Base-by-base conservation (phyloP, 1,139 yeast genomes). In the Citeromyces hawaiiensis region DNA sequence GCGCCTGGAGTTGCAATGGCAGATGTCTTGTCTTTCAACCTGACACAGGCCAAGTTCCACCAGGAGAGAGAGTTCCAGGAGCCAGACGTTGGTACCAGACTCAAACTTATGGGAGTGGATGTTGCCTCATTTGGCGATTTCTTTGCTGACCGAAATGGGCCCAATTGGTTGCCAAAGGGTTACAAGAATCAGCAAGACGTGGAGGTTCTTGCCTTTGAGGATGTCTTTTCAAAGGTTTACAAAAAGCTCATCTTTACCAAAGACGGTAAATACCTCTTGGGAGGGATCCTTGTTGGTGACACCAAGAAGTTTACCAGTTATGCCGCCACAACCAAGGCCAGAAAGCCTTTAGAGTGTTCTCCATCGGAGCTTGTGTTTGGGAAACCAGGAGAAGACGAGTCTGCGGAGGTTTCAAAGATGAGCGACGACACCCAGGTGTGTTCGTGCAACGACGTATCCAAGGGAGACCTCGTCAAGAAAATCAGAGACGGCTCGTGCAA, bases 41-140 rank as follows among this genome's bases (percentile, higher is more conserved):
- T 57, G 39, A 56, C 60, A 3, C 62, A 57, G 42, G 60, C 58
- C 3, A 51, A 54, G 38, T 47, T 49, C 14, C 62, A 57, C 42
- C 43, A 54, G 4, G 46, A 44, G 7, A 50, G 49, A 18, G 41
- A 44, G 39, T 57, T 57, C 41, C 38, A 49, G 2, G 56, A 55
- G 39, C 61, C 62, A 4, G 59, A 55, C 40, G 43, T 56, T 17
- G 59, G 60, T 17, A 57, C 62, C 4, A 49, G 61, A 16, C 47
- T 57, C 36, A 57, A 57, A 43, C 45, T 57, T 11, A 57, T 57
- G 60, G 61, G 61, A 10, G 61, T 57, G 21, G 59, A 57, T 36
- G 62, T 57, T 18, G 62, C 61, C 21, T 53, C 60, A 4, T 57
- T 57, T 47, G 62, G 62, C 21, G 61, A 57, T 42, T 57, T 51